Conservation (phyloP, 2,329 filamentous ascomycete genomes). For the Stachybotrys elegans region DNA sequence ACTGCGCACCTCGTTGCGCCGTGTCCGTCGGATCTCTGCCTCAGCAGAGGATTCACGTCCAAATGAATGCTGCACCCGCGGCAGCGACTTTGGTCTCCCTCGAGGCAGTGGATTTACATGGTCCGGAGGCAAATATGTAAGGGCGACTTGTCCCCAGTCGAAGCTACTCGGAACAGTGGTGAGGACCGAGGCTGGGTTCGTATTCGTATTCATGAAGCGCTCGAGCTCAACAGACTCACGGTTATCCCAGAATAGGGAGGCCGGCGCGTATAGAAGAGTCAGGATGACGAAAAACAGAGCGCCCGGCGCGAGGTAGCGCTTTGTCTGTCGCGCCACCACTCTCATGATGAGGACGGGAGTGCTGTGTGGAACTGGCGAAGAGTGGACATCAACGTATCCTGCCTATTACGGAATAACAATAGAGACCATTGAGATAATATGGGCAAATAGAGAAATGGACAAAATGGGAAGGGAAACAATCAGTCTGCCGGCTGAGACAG, state of each 20-base stretch:
- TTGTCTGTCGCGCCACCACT: too few relatives aligned
- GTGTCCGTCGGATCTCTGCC: slow-evolving; percentile 18
- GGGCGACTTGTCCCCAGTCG: slow-evolving; percentile 28
- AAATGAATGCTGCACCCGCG: slow-evolving; percentile 31
- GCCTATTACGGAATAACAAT: too few relatives aligned
- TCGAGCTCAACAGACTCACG: neutral
- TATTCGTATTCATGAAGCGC: neutral
- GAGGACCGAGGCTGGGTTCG: neutral
- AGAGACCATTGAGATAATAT: too few relatives aligned
- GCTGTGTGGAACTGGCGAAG: too few relatives aligned
- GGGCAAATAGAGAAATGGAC: too few relatives aligned
- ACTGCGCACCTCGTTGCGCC: slow-evolving; percentile 25
- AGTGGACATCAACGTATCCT: too few relatives aligned
- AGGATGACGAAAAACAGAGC: neutral
- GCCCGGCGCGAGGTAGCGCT: neutral
- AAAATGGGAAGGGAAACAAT: too few relatives aligned
- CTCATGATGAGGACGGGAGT: too few relatives aligned
- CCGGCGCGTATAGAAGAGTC: neutral
- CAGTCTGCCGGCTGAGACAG: too few relatives aligned
- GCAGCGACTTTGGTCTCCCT: slow-evolving; percentile 15
- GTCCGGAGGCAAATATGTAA: slow-evolving; percentile 17
- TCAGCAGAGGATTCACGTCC: slow-evolving; percentile 18
- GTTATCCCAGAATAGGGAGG: neutral
- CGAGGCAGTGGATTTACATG: slow-evolving; percentile 18
- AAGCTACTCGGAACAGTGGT: slow-evolving; percentile 22